Percentiles rank a stretch among this genome's conserved stretches.
phyloP scores from a whole-genome alignment of 805 yeast genomes.

The Pichia nanzhaoensis region DNA sequence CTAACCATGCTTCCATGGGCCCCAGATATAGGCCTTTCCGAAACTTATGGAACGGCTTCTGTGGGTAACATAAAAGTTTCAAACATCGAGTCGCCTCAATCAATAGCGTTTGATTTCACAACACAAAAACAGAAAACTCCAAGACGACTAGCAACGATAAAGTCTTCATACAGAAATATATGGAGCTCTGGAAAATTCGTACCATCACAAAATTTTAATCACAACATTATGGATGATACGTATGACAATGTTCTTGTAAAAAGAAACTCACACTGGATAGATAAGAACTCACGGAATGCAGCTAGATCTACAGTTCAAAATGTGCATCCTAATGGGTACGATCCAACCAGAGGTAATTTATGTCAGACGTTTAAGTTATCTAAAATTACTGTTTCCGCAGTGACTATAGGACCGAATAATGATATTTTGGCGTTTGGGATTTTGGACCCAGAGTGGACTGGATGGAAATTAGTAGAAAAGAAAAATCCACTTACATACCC shows the following conservation, averaged over 20 bases:
- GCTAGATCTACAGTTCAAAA: no score
- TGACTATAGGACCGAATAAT: not conserved
- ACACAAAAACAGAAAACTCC: not conserved
- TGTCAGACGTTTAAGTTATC: not conserved
- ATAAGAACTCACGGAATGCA: no score
- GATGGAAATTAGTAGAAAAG: not conserved
- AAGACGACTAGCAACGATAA: not conserved
- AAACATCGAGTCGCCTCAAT: not conserved
- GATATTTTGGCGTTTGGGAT: conserved; percentile 1
- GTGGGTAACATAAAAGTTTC: not conserved
- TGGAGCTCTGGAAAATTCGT: not conserved
- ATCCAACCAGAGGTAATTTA: not conserved
- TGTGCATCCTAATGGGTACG: no score
- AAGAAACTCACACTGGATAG: not conserved
- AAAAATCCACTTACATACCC: not conserved
- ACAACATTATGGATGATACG: not conserved
- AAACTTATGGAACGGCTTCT: conserved; percentile 3
- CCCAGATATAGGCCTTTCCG: conserved; percentile 3
- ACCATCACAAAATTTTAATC: not conserved
- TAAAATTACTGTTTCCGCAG: not conserved
- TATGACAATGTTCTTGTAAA: not conserved
- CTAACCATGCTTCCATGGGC: not conserved
- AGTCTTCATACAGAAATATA: not conserved
- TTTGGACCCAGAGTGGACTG: not conserved
- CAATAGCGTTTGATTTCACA: not conserved